A percentile compares a stretch with the other conserved stretches of the same genome.
phyloP scores from a whole-genome alignment of 1,284 basidiomycete genomes.

The Apiotrichum porosum region DNA sequence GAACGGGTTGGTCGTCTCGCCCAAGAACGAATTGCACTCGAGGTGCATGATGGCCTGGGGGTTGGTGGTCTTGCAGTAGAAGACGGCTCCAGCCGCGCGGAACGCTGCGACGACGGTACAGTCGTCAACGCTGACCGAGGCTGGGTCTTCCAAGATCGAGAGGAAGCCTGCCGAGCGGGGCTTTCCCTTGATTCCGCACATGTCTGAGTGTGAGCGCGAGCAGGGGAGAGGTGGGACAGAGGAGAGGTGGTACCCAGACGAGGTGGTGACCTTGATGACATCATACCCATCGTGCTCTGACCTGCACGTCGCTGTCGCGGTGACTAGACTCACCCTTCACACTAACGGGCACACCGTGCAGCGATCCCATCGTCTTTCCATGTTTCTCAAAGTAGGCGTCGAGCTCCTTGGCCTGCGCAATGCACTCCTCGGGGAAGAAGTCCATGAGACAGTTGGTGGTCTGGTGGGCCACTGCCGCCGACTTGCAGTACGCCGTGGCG shows the following conservation, averaged over 20 bases:
- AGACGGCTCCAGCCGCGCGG: slow-evolving; percentile 20
- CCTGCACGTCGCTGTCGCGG: too few relatives aligned
- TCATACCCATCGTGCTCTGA: too few relatives aligned
- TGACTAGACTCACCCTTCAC: slow-evolving; percentile 55
- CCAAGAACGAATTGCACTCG: slow-evolving; percentile 30
- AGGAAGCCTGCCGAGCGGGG: slow-evolving; percentile 22
- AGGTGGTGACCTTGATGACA: too few relatives aligned
- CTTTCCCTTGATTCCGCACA: slow-evolving; percentile 46
- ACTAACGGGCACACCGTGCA: slow-evolving; percentile 61
- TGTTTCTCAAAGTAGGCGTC: slow-evolving; percentile 56
- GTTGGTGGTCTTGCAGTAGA: slow-evolving; percentile 23
- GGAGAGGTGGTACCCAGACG: too few relatives aligned
- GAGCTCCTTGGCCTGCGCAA: slow-evolving; percentile 56
- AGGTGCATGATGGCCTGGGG: slow-evolving; percentile 36
- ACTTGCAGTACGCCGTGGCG: slow-evolving; percentile 27
- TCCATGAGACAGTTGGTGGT: slow-evolving; percentile 64
- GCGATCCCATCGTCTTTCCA: slow-evolving; percentile 55
- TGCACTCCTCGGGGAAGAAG: slow-evolving; percentile 60
- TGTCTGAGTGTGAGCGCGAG: too few relatives aligned
- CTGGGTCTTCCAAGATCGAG: slow-evolving; percentile 10
- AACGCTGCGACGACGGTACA: slow-evolving; percentile 14
- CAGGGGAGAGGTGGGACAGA: too few relatives aligned
- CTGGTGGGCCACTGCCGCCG: slow-evolving; percentile 30
- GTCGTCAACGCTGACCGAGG: background rate
- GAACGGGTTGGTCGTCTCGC: slow-evolving; percentile 48